Evolutionary conservation across 805 yeast genomes (phyloP).

Genomic region (Middelhovenomyces tepae): DNA sequence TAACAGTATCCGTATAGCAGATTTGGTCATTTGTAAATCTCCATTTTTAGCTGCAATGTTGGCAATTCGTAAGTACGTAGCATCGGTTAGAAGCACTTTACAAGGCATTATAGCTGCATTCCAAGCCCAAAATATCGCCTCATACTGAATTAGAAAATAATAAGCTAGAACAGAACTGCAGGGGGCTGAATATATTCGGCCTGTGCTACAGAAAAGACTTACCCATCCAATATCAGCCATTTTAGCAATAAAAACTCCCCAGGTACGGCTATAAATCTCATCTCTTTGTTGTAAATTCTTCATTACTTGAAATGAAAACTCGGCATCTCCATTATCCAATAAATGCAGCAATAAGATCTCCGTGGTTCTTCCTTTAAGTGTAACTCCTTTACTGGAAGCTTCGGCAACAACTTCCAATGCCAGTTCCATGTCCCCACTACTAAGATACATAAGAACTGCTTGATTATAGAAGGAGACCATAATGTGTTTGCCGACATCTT

Average conservation of each 20-base stretch:
- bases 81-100: too few relatives aligned
- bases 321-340: slow-evolving; percentile 21
- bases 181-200: too few relatives aligned
- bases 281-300: slow-evolving; percentile 14
- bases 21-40: too few relatives aligned
- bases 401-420: slow-evolving; percentile 1
- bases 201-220: too few relatives aligned
- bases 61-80: too few relatives aligned
- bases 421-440: neutral
- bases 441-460: neutral
- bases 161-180: too few relatives aligned
- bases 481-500: neutral
- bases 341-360: slow-evolving; percentile 20
- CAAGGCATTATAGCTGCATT: too few relatives aligned
- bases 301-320: slow-evolving; percentile 20
- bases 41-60: too few relatives aligned
- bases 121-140: too few relatives aligned
- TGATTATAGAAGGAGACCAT: neutral
- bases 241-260: slow-evolving; percentile 24
- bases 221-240: too few relatives aligned
- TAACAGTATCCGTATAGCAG: too few relatives aligned
- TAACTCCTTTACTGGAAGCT: neutral
- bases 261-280: slow-evolving; percentile 22
- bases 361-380: slow-evolving; percentile 18
- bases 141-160: too few relatives aligned